Percentiles rank a stretch among this genome's conserved stretches.
Evolutionary conservation across 257 asterid species (phyloP).

Genomic region (Datura wrightii): DNA sequence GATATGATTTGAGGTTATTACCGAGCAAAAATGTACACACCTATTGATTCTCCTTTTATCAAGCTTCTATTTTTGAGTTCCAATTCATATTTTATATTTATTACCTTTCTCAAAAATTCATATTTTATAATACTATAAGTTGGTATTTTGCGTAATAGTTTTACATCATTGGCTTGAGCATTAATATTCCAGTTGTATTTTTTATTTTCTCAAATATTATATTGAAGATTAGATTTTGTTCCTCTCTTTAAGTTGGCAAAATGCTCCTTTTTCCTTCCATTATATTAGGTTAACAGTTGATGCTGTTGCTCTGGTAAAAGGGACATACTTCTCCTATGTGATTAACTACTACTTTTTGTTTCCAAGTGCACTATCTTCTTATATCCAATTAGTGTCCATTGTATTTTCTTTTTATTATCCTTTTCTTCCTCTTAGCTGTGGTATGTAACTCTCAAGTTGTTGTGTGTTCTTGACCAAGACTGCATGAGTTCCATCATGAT

Average conservation of each 20-base stretch:
- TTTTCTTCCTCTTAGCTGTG: conserved; percentile 9
- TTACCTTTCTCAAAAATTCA: not conserved
- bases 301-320: not conserved
- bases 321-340: not conserved
- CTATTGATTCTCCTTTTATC: not conserved
- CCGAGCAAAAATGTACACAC: not conserved
- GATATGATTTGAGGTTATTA: not conserved
- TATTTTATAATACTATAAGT: not conserved
- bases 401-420: not conserved
- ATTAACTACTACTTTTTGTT: conserved; percentile 5
- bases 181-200: not conserved
- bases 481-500: conserved; percentile 14
- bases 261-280: not conserved
- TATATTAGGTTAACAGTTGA: conserved; percentile 4
- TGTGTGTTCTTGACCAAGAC: not conserved
- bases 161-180: not conserved
- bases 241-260: not conserved
- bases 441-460: not conserved
- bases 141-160: not conserved
- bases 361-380: not conserved
- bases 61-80: not conserved
- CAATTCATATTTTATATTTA: not conserved
- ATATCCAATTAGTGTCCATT: not conserved
- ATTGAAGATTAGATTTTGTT: not conserved
- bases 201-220: not conserved